phyloP scores from a whole-genome alignment of 495 filamentous ascomycete species.

The Annulohypoxylon stygium region DNA sequence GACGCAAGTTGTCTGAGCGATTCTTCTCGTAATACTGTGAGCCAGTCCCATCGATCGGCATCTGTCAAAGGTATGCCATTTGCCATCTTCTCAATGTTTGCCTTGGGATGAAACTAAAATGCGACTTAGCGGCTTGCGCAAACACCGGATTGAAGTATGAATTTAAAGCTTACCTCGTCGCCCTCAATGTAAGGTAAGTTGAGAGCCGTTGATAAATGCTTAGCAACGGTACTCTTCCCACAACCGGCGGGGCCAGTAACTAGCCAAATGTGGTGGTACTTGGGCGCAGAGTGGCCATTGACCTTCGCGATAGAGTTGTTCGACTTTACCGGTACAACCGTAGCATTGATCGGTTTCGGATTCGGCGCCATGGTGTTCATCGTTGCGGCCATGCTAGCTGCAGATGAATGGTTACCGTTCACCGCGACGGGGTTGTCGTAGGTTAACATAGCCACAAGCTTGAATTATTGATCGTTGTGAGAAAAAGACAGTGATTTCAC shows the following conservation, averaged over 20 bases:
- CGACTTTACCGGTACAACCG: conserved; percentile 48
- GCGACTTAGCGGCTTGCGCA: conserved; percentile 35
- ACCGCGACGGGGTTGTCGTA: conserved; percentile 57
- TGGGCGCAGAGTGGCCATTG: conserved; percentile 43
- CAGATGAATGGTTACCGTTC: conserved; percentile 53
- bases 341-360: conserved; percentile 51
- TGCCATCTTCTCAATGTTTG: conserved; percentile 96
- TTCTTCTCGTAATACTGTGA: conserved; percentile 86
- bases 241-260: conserved; percentile 98
- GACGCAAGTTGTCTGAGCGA: conserved; percentile 73
- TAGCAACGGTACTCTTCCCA: conserved; percentile 93
- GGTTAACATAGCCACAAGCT: conserved; percentile 55
- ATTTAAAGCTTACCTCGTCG: conserved; percentile 80
- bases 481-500: conserved; percentile 1
- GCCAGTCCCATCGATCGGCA: conserved; percentile 98
- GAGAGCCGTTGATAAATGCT: conserved; percentile 77
- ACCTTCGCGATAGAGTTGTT: conserved; percentile 44
- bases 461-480: conserved; percentile 12
- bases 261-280: conserved; percentile 89
- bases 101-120: conserved; percentile 82
- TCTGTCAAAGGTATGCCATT: conserved; percentile 90
- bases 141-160: background rate
- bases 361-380: conserved; percentile 54
- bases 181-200: conserved; percentile 90
- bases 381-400: conserved; percentile 50